Evolutionary conservation across 306 rosid species (phyloP).

Genomic region (Lupinus albus): DNA sequence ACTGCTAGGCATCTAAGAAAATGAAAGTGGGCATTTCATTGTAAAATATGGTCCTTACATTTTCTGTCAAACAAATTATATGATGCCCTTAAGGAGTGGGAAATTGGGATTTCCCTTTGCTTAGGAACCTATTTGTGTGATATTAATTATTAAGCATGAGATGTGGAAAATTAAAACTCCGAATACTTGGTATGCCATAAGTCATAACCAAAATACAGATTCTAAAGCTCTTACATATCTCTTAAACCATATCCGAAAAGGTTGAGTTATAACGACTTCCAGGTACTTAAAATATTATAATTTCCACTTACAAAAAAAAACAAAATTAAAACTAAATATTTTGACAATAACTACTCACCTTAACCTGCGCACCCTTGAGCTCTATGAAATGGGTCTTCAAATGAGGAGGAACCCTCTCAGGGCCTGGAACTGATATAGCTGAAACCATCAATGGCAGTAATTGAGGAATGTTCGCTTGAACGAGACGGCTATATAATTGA

Average conservation of each 20-base stretch:
- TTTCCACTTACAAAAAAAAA: not conserved
- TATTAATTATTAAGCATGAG: not conserved
- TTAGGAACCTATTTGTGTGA: no score
- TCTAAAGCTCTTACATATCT: not conserved
- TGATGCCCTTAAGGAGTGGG: conserved; percentile 7
- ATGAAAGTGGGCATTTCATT: not conserved
- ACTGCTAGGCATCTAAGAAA: conserved; percentile 12
- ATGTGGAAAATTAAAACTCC: conserved; percentile 1
- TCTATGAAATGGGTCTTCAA: conserved; percentile 81
- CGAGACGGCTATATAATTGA: conserved; percentile 90
- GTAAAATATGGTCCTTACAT: not conserved
- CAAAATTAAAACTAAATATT: conserved; percentile 6
- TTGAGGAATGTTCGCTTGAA: conserved; percentile 91
- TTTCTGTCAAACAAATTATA: not conserved
- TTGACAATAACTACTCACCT: conserved; percentile 57
- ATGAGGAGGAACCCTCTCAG: conserved; percentile 83
- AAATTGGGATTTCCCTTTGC: conserved; percentile 1
- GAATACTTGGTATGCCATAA: not conserved
- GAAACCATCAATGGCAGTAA: conserved; percentile 94
- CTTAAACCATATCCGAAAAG: conserved; percentile 5
- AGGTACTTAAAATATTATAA: not conserved
- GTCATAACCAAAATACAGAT: conserved; percentile 11
- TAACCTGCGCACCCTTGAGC: conserved; percentile 97
- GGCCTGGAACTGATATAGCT: conserved; percentile 97
- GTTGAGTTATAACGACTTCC: not conserved